Percentiles rank a stretch among this genome's conserved stretches.
Conservation (phyloP, 352 stramenopile species). For the Phytophthora tentaculata region DNA sequence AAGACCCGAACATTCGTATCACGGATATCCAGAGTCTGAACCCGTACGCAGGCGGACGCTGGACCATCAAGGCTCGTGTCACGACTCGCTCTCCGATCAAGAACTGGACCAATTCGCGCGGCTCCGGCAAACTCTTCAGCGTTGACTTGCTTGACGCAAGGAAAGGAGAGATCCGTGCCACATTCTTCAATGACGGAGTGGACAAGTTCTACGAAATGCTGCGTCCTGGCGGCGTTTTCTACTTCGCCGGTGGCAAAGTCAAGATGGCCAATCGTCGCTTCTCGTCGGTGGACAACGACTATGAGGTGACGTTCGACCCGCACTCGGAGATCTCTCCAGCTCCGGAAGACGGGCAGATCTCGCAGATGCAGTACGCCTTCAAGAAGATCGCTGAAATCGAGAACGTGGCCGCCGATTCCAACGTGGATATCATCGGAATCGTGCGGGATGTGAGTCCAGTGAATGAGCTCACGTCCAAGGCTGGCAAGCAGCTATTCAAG, state of each 20-base stretch:
- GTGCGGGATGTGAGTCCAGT: constrained; percentile 94
- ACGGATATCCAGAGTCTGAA: constrained; percentile 93
- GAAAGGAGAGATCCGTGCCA: constrained; percentile 96
- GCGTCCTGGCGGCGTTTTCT: constrained; percentile 91
- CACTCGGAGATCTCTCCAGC: constrained; percentile 94
- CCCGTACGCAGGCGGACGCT: constrained; percentile 93
- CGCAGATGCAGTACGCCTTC: constrained; percentile 93
- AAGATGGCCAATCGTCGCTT: constrained; percentile 99
- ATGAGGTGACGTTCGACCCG: constrained; percentile 98
- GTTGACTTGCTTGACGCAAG: constrained; percentile 96
- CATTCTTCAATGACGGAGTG: constrained; percentile 99
- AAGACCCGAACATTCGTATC: constrained; percentile 82
- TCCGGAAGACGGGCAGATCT: constrained; percentile 90
- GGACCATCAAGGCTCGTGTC: constrained; percentile 97
- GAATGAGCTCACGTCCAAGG: constrained; percentile 94
- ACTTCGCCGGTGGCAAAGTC: constrained; percentile 94
- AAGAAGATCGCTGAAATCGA: constrained; percentile 95
- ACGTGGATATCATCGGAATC: constrained; percentile 96
- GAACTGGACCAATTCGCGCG: constrained; percentile 96
- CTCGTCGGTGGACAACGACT: constrained; percentile 96
- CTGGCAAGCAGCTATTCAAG: constrained; percentile 96
- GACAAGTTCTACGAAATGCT: constrained; percentile 97
- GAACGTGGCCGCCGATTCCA: constrained; percentile 81
- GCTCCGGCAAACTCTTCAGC: constrained; percentile 96
- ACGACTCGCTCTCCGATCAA: constrained; percentile 94